Conservation (phyloP, 108 stramenopile genomes). For the Seminavis robusta region DNA sequence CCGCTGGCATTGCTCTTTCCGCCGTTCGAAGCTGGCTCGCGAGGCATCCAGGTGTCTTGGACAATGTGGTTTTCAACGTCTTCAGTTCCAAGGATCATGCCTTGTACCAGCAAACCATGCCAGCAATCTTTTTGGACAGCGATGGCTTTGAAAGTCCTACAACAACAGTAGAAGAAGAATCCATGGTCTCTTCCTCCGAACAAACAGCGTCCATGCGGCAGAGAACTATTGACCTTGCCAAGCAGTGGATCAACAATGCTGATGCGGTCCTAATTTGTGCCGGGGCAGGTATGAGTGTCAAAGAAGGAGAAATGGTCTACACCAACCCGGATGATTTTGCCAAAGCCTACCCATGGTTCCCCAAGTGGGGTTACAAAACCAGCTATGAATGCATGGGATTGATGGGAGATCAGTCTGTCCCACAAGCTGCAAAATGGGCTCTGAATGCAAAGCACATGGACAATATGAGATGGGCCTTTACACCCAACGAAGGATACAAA, state of each 20-base stretch:
- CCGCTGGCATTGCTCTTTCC: constrained; percentile 1
- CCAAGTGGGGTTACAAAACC: constrained; percentile 22
- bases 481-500: constrained; percentile 16
- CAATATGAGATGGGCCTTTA: constrained; percentile 14
- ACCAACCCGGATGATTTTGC: constrained; percentile 11
- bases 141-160: not conserved
- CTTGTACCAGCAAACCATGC: not conserved
- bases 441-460: constrained; percentile 10
- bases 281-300: constrained; percentile 24
- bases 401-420: constrained; percentile 9
- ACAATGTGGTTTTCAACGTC: not conserved
- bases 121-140: not conserved
- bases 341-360: constrained; percentile 22
- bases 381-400: constrained; percentile 19
- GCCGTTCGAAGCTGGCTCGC: not conserved
- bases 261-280: constrained; percentile 23
- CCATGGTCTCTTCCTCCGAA: too few species aligned
- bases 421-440: constrained; percentile 13
- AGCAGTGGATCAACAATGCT: constrained; percentile 12
- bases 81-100: not conserved
- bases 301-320: constrained; percentile 27
- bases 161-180: too few species aligned
- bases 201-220: too few species aligned
- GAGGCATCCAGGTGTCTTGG: not conserved
- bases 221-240: constrained; percentile 7